Base-by-base conservation (phyloP, 2,329 filamentous ascomycete genomes). In the Cercospora beticola region DNA sequence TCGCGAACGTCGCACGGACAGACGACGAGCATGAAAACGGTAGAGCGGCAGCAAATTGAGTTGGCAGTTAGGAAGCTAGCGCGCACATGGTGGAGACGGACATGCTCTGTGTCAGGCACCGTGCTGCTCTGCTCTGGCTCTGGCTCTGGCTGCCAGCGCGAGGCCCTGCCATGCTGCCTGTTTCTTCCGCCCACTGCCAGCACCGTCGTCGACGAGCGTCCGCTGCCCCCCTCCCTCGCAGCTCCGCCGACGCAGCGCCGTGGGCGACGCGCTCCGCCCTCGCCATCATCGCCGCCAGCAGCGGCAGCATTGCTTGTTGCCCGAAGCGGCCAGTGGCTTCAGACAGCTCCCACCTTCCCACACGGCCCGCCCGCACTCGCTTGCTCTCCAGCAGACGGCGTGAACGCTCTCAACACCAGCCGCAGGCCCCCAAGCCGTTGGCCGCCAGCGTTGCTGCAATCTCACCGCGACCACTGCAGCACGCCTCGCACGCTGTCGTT, bases 381-480 rank as follows among this genome's bases (percentile, higher is more conserved):
- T 21, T 58, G 26, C 54, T 58, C 54, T 58, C 54, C 26, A 30
- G 26, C 54, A 30, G 54, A 58, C 54, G 54, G 54, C 54, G 54
- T 58, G 54, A 31, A 58, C 54, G 54, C 54, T 33, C 30, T 33
- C 30, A 28, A 30, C 54, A 58, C 49, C 52, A 67, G 49, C 60
- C 30, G 31, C 40, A 52, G 67, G 40, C 63, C 52, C 31, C 31
- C 18, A 46, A 64, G 64, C 64, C 67, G 64, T 69, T 65, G 67
- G 52, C 58, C 36, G 30, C 58, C 58, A 28, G 54, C 64, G 64
- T 66, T 66, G 64, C 66, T 61, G 67, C 67, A 66, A 63, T 68
- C 63, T 62, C 66, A 65, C 21, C 31, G 43, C 26, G 21, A 30
- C 31, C 62, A 49, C 28, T 52, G 46, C 46, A 52, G 46, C 46